Evolutionary conservation across 768 basidiomycete genomes (phyloP).

Genomic region (Leccinum sublutescens): DNA sequence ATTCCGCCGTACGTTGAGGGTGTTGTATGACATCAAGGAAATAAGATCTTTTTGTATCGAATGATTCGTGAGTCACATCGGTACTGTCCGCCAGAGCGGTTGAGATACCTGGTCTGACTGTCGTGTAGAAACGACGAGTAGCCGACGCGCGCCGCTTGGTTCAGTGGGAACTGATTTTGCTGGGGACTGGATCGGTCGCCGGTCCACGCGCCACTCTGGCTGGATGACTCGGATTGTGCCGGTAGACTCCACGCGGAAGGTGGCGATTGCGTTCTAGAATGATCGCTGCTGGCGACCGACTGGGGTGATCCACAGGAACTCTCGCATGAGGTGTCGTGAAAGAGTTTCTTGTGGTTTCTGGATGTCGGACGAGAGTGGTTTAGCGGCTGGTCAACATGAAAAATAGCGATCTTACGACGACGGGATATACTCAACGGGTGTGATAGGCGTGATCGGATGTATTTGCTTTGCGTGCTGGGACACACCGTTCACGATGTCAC

Average conservation of each 20-base stretch:
- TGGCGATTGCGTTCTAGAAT: constrained; percentile 48
- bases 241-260: constrained; percentile 43
- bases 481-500: constrained; percentile 13
- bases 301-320: constrained; percentile 30
- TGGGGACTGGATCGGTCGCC: constrained; percentile 35
- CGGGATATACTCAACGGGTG: constrained; percentile 33
- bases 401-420: constrained; percentile 31
- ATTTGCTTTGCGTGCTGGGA: constrained; percentile 30
- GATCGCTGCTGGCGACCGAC: constrained; percentile 41
- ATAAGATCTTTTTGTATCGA: constrained; percentile 51
- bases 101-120: constrained; percentile 49
- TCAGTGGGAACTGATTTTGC: constrained; percentile 36
- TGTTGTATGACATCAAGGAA: constrained; percentile 85
- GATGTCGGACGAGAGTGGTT: constrained; percentile 5
- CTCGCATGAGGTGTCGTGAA: constrained; percentile 33
- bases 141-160: constrained; percentile 49
- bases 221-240: constrained; percentile 34
- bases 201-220: constrained; percentile 28
- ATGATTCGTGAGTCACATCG: constrained; percentile 17
- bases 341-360: constrained; percentile 33
- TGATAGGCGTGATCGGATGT: constrained; percentile 37
- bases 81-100: constrained; percentile 10
- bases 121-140: constrained; percentile 58
- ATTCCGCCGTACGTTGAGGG: constrained; percentile 79
- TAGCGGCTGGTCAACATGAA: constrained; percentile 9